A percentile compares a stretch with the other conserved stretches of the same genome.
These are phyloP conservation scores for Ilyonectria destructans DNA, from an alignment of 2,329 filamentous ascomycete species.

Conservation along the genomic window DNA sequence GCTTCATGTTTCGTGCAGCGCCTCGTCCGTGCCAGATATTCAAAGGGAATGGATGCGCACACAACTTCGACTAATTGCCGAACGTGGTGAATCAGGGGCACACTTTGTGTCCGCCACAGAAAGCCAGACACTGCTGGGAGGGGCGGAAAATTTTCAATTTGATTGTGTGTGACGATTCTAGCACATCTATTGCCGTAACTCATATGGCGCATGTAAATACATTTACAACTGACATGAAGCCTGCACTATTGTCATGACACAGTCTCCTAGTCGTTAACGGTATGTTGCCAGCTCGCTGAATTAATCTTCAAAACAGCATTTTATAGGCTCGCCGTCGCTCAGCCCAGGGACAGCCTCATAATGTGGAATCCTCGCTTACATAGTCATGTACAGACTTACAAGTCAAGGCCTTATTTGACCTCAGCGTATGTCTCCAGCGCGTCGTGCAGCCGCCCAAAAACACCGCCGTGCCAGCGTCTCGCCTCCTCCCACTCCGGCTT, in stretches of 20 bases:
- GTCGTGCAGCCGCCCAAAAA: conserved; percentile 62
- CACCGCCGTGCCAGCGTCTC: conserved; percentile 64
- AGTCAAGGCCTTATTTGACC: not conserved
- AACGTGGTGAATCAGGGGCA: conserved; percentile 30
- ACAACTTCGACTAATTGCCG: conserved; percentile 28
- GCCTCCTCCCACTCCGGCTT: conserved; percentile 64
- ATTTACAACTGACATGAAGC: too few relatives aligned
- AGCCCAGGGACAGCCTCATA: too few relatives aligned
- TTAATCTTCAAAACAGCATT: too few relatives aligned
- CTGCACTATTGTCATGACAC: too few relatives aligned
- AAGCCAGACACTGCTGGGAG: conserved; percentile 33
- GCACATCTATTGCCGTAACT: too few relatives aligned
- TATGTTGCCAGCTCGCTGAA: too few relatives aligned
- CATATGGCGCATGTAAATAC: too few relatives aligned
- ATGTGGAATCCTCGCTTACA: too few relatives aligned
- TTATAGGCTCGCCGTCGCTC: too few relatives aligned
- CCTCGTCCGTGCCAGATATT: conserved; percentile 16
- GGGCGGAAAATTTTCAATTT: conserved; percentile 25
- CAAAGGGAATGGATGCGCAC: conserved; percentile 32
- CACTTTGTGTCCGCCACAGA: conserved; percentile 18
- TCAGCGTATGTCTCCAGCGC: not conserved
- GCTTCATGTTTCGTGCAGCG: conserved; percentile 29
- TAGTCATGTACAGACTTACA: too few relatives aligned
- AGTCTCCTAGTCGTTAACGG: too few relatives aligned
- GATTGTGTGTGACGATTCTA: conserved; percentile 45